phyloP scores from a whole-genome alignment of 352 stramenopile species.

The Globisporangium orthogonon region DNA sequence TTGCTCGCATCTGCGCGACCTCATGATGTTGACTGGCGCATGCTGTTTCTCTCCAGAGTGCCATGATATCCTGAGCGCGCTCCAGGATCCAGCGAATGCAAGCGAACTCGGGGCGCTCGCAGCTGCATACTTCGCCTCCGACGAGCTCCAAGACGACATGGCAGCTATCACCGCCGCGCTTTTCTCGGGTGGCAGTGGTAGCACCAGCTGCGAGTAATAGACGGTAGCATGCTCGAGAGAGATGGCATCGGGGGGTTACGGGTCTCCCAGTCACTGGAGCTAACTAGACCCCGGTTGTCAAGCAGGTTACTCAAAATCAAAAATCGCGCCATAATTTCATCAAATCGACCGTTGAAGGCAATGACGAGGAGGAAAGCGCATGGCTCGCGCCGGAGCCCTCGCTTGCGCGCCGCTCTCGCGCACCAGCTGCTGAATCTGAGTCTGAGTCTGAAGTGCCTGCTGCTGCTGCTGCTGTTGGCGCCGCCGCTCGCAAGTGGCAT shows the following conservation, averaged over 20 bases:
- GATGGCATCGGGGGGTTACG: no score
- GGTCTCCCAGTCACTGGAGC: no score
- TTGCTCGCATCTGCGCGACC: not conserved
- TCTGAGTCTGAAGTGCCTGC: not conserved
- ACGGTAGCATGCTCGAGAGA: no score
- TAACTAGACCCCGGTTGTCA: no score
- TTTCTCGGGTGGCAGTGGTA: constrained; percentile 1
- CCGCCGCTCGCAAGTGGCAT: not conserved
- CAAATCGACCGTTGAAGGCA: no score
- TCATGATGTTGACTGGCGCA: not conserved
- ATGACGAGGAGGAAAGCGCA: no score
- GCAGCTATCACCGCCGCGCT: constrained; percentile 3
- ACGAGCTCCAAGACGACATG: constrained; percentile 4
- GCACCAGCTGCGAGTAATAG: not conserved
- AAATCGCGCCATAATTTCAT: no score
- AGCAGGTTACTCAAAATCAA: no score
- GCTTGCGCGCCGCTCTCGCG: not conserved
- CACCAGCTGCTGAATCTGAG: not conserved
- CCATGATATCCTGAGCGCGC: not conserved
- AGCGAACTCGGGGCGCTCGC: not conserved
- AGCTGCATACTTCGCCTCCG: constrained; percentile 4
- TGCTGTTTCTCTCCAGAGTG: not conserved
- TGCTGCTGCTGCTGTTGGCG: not conserved
- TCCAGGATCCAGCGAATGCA: constrained; percentile 3
- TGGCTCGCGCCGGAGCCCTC: not conserved